These are phyloP conservation scores for Colletotrichum magnum DNA, from an alignment of 2,329 filamentous ascomycete species.

Conservation along the genomic window DNA sequence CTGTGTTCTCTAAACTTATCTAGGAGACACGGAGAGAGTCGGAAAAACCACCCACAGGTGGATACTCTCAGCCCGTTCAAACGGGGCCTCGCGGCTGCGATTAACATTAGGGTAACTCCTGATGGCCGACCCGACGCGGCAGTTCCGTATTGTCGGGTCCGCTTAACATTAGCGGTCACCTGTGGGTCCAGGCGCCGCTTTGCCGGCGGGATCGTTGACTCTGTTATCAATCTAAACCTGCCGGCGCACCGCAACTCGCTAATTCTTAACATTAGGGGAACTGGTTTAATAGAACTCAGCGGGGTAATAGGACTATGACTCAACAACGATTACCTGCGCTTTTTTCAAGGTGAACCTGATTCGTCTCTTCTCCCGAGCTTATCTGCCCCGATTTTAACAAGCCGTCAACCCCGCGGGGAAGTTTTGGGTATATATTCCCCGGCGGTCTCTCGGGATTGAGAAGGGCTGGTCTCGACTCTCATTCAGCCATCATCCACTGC, in stretches of 20 bases:
- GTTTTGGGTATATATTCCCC: slow-evolving; percentile 6
- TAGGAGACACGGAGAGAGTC: no score
- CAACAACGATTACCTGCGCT: background rate
- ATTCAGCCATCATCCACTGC: no score
- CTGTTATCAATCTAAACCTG: background rate
- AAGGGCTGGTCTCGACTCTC: no score
- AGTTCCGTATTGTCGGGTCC: slow-evolving; percentile 28
- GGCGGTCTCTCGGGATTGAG: background rate
- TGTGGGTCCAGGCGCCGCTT: slow-evolving; percentile 16
- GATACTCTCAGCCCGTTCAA: no score
- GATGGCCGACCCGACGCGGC: background rate
- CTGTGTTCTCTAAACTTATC: no score
- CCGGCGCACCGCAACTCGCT: slow-evolving; percentile 8
- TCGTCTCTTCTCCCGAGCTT: slow-evolving; percentile 6
- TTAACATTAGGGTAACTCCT: slow-evolving; percentile 15
- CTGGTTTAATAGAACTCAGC: slow-evolving; percentile 1
- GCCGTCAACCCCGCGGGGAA: slow-evolving; percentile 15
- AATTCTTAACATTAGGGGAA: slow-evolving; percentile 34
- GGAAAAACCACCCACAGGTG: no score
- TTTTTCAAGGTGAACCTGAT: slow-evolving; percentile 5
- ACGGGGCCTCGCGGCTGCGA: background rate
- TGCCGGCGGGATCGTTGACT: background rate
- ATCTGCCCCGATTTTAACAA: slow-evolving; percentile 25
- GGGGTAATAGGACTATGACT: slow-evolving; percentile 25
- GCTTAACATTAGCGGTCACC: slow-evolving; percentile 35